Evolutionary conservation across 768 basidiomycete species (phyloP), one percentile per base, ranked within the genome.

Genomic region (Amanita exitialis): DNA sequence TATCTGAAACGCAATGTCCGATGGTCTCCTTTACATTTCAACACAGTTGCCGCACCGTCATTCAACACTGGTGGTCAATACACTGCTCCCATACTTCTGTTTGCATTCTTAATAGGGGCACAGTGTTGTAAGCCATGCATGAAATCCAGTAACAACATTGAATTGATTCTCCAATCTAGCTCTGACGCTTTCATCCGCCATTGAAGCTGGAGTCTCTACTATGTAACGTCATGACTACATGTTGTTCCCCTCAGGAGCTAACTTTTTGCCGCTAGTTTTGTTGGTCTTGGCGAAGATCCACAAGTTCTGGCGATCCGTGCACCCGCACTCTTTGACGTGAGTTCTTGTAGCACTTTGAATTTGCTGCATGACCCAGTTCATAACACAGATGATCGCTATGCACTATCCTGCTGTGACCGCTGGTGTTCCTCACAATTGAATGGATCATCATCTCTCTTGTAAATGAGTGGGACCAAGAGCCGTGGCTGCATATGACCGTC

Each of bases 131-230:
- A 67, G 76, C 71, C 37, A 27, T 28, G 23, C 6, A 27, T 15
- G 21, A 15, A 38, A 28, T 51, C 8, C 36, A 32, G 20, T 23
- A 35, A 27, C 15, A 23, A 38, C 13, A 23, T 23, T 20, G 12
- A 47, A 32, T 51, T 50, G 27, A 37, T 21, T 38, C 9, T 46
- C 53, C 18, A 18, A 30, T 27, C 27, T 44, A 86, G 84, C 79
- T 13, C 64, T 85, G 54, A 86, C 85, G 5, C 67, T 87, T 54
- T 78, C 79, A 2, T 82, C 83, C 10, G 80, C 84, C 3, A 80
- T 90, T 57, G 88, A 91, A 61, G 88, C 87, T 12, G 90, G 89
- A 45, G 89, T 92, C 1, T 90, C 88, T 2, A 91, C 89, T 1
- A 90, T 91, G 80, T 88, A 63, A 55, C 77, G 20, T 18, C 21